Percentiles rank a stretch among this genome's conserved stretches.
Evolutionary conservation across 2,329 filamentous ascomycete genomes (phyloP).

Genomic region (Fonsecaea erecta): DNA sequence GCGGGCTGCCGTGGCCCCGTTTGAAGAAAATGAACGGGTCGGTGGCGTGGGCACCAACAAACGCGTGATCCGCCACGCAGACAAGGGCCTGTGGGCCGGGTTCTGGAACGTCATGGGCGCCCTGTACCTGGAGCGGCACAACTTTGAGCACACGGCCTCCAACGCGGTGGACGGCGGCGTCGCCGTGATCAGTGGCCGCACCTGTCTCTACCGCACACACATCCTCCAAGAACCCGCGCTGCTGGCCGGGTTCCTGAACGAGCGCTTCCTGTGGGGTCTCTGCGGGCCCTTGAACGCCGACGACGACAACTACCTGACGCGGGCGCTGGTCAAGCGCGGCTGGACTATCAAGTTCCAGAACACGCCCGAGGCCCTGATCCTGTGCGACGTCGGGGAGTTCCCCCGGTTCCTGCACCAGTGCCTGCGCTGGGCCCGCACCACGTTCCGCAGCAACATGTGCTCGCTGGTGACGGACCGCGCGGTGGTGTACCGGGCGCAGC

Average conservation of each 20-base stretch:
- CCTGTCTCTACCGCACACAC: constrained; percentile 55
- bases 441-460: constrained; percentile 61
- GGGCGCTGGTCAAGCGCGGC: constrained; percentile 56
- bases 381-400: constrained; percentile 57
- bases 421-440: constrained; percentile 63
- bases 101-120: constrained; percentile 63
- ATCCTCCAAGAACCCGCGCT: constrained; percentile 56
- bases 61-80: constrained; percentile 51
- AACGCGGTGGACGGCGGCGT: constrained; percentile 64
- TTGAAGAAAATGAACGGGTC: constrained; percentile 51
- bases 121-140: constrained; percentile 65
- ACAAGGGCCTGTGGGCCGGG: constrained; percentile 26
- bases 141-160: constrained; percentile 63
- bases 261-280: constrained; percentile 55
- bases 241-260: constrained; percentile 52
- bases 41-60: constrained; percentile 64
- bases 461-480: constrained; percentile 50
- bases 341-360: constrained; percentile 63
- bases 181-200: constrained; percentile 64
- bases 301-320: constrained; percentile 67
- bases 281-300: constrained; percentile 58
- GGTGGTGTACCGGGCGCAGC: constrained; percentile 51
- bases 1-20: constrained; percentile 48
- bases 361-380: constrained; percentile 53
- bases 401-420: constrained; percentile 59